phyloP scores from a whole-genome alignment of 2,329 filamentous ascomycete genomes.

The Penicillium expansum region DNA sequence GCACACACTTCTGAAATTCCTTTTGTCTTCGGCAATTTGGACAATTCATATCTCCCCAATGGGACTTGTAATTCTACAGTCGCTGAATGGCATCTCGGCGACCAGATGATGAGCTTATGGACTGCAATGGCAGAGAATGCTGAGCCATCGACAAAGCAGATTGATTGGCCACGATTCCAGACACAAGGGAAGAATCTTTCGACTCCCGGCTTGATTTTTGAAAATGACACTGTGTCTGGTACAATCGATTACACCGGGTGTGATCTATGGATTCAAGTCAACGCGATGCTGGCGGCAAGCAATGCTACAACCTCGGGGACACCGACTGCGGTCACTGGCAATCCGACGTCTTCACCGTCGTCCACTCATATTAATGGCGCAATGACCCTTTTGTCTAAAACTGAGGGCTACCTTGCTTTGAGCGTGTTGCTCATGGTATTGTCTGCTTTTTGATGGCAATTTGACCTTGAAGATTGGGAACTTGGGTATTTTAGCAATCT shows the following conservation, averaged over 20 bases:
- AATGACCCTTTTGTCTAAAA: neutral
- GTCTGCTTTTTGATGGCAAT: neutral
- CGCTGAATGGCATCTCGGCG: conserved; percentile 13
- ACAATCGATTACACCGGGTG: conserved; percentile 17
- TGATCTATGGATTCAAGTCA: conserved; percentile 16
- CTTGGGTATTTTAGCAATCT: neutral
- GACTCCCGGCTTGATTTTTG: conserved; percentile 15
- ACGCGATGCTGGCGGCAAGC: neutral
- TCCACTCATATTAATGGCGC: neutral
- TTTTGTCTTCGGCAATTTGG: conserved; percentile 18
- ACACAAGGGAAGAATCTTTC: neutral
- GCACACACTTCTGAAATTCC: conserved; percentile 22
- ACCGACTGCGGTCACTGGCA: neutral
- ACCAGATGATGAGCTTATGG: conserved; percentile 20
- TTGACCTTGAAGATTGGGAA: neutral
- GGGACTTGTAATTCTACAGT: conserved; percentile 13
- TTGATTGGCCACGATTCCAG: conserved; percentile 19
- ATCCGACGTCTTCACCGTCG: neutral
- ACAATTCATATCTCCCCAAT: neutral
- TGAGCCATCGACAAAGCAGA: conserved; percentile 12
- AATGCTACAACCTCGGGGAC: neutral
- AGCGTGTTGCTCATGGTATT: neutral
- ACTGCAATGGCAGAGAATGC: conserved; percentile 21
- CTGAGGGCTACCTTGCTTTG: neutral
- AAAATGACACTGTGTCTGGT: conserved; percentile 8